These are phyloP conservation scores for Venturia nashicola DNA, from an alignment of 2,329 filamentous ascomycete species.

Conservation along the genomic window DNA sequence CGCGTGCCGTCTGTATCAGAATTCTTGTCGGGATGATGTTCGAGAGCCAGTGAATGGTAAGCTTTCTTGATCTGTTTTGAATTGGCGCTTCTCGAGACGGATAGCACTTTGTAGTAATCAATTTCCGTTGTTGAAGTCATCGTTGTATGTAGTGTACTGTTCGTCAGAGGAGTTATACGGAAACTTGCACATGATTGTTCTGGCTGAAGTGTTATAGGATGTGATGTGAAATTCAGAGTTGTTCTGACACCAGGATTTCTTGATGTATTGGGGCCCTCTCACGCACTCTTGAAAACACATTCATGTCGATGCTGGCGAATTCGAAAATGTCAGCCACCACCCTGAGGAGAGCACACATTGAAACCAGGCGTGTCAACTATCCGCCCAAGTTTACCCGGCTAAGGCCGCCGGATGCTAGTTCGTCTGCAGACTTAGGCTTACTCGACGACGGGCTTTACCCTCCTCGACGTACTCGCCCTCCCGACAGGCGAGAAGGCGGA, in stretches of 20 bases:
- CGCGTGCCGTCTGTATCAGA: not conserved
- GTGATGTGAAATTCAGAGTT: not conserved
- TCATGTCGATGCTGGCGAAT: not conserved
- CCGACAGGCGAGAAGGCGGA: too few relatives aligned
- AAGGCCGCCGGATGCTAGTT: too few relatives aligned
- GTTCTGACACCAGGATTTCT: not conserved
- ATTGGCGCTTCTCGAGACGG: not conserved
- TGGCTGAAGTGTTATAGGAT: not conserved
- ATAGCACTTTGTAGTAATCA: not conserved
- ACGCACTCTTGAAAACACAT: not conserved
- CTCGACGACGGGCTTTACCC: too few relatives aligned
- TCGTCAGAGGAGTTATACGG: not conserved
- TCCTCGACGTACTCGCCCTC: too few relatives aligned
- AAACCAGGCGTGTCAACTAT: too few relatives aligned
- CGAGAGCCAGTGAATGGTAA: not conserved
- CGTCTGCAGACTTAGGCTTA: too few relatives aligned
- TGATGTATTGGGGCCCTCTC: not conserved
- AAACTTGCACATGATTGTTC: not conserved
- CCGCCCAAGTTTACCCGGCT: too few relatives aligned
- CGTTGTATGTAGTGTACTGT: not conserved
- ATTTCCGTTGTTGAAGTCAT: not conserved
- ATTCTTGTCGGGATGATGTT: slow-evolving; percentile 3
- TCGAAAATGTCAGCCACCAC: too few relatives aligned
- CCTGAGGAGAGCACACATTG: too few relatives aligned
- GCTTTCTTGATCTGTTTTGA: not conserved